Percentiles rank a stretch among this genome's conserved stretches.
Evolutionary conservation across 164 flowering plant species (phyloP).

Genomic region (Malania oleifera): DNA sequence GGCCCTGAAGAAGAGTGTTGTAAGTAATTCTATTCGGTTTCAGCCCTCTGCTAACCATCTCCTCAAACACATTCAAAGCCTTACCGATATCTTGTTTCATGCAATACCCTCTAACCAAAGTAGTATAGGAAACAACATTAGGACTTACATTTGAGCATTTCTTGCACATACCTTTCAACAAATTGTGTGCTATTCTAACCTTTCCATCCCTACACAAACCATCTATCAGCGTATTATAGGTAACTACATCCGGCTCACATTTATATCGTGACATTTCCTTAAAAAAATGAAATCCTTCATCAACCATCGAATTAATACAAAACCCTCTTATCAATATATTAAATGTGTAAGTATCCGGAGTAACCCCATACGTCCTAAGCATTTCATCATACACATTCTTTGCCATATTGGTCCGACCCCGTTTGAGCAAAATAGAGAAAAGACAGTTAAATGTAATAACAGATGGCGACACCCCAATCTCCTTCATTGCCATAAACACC

Average conservation of each 20-base stretch:
- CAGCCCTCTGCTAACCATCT: slow-evolving; percentile 48
- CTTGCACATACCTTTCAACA: slow-evolving; percentile 60
- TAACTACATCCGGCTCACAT: slow-evolving; percentile 57
- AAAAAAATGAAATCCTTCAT: slow-evolving; percentile 58
- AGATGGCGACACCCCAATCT: slow-evolving; percentile 48
- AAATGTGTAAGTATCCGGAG: slow-evolving; percentile 63
- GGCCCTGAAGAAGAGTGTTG: slow-evolving; percentile 75
- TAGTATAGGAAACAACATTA: slow-evolving; percentile 70
- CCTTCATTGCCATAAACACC: slow-evolving; percentile 48
- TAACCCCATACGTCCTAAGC: slow-evolving; percentile 43
- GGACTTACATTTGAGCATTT: slow-evolving; percentile 48
- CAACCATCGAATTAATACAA: slow-evolving; percentile 64
- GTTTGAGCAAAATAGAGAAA: slow-evolving; percentile 47
- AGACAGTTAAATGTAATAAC: slow-evolving; percentile 57
- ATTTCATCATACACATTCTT: slow-evolving; percentile 60
- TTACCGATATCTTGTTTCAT: slow-evolving; percentile 42
- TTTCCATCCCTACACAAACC: slow-evolving; percentile 74
- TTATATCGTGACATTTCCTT: slow-evolving; percentile 47
- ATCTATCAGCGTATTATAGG: slow-evolving; percentile 73
- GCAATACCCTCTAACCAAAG: slow-evolving; percentile 81
- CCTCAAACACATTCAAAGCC: slow-evolving; percentile 53
- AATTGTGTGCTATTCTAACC: slow-evolving; percentile 52
- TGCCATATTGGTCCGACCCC: slow-evolving; percentile 58
- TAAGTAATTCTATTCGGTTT: slow-evolving; percentile 51
- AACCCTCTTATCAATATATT: slow-evolving; percentile 76